Evolutionary conservation across 2,329 filamentous ascomycete species (phyloP), one percentile per base, ranked within the genome.

Genomic region (Fonsecaea erecta): DNA sequence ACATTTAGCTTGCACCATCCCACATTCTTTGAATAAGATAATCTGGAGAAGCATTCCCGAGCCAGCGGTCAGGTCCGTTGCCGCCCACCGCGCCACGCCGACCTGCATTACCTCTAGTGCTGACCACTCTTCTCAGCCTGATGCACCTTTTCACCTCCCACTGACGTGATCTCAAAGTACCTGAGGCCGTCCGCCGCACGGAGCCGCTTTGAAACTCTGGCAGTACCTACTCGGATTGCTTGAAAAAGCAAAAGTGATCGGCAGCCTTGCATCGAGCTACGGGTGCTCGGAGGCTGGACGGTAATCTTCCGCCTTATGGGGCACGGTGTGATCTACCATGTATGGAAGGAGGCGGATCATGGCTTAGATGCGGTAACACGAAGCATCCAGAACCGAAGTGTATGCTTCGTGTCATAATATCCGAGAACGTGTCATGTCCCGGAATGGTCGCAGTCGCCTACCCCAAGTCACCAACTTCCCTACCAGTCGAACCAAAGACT

Each of bases 41-140:
- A n/a, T 40, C 14, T 3, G 37, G 37, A 40, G 37, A 40, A 54
- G 52, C 28, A 54, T 54, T 30, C 52, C 52, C 32, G 52, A 14
- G 11, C n/a, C 37, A 40, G 37, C 37, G 37, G 37, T 40, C 37
- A 40, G 37, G 37, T 40, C 37, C 37, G 37, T 40, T 16, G n/a
- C 37, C 37, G 37, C 37, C 14, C 37, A 40, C 14, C 37, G 37
- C n/a, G 37, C 37, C 37, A 40, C 16, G 37, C 37, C 37, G 37
- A n/a, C 37, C 37, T 54, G n/a, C 52, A 32, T 28, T 21, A n/a
- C 52, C 32, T 34, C 52, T 54, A 54, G 52, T 54, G 52, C 52
- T 54, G 52, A 54, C 52, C 28, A 30, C 52, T 54, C 30, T 35
- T 34, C 52, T 34, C 52, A 34, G n/a, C 37, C 37, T 40, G 37